Evolutionary conservation across 169 alveolate species (phyloP).

Genomic region (Plasmodium chabaudi): DNA sequence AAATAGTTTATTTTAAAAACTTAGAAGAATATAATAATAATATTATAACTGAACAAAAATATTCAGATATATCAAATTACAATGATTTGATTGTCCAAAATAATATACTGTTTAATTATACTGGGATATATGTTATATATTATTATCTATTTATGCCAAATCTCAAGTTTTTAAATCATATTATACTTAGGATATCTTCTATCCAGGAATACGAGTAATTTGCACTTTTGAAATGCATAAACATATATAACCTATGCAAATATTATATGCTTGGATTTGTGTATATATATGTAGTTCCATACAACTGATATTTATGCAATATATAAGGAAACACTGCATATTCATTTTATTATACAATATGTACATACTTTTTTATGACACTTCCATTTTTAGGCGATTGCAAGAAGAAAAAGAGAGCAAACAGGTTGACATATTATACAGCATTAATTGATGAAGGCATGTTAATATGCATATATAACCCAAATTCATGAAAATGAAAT

Average conservation of each 20-base stretch:
- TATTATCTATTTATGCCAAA: constrained; percentile 55
- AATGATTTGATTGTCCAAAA: constrained; percentile 56
- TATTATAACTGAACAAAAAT: constrained; percentile 23
- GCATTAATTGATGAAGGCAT: constrained; percentile 9
- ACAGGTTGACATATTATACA: constrained; percentile 40
- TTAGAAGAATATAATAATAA: constrained; percentile 30
- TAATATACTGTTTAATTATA: constrained; percentile 20
- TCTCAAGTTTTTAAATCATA: constrained; percentile 35
- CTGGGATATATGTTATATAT: constrained; percentile 58
- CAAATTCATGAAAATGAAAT: no score
- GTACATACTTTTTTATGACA: neutral
- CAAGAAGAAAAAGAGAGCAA: constrained; percentile 47
- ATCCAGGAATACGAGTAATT: constrained; percentile 72
- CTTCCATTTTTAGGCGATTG: constrained; percentile 23
- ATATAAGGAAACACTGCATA: no score
- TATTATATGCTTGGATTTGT: neutral
- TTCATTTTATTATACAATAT: no score
- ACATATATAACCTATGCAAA: neutral
- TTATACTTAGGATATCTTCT: constrained; percentile 36
- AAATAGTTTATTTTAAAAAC: constrained; percentile 47
- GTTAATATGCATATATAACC: no score
- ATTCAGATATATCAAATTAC: constrained; percentile 27
- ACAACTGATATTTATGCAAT: no score
- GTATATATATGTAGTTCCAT: neutral
- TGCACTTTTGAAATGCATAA: neutral